Conservation (phyloP, 73 alveolate genomes). For the Durusdinium trenchii region DNA sequence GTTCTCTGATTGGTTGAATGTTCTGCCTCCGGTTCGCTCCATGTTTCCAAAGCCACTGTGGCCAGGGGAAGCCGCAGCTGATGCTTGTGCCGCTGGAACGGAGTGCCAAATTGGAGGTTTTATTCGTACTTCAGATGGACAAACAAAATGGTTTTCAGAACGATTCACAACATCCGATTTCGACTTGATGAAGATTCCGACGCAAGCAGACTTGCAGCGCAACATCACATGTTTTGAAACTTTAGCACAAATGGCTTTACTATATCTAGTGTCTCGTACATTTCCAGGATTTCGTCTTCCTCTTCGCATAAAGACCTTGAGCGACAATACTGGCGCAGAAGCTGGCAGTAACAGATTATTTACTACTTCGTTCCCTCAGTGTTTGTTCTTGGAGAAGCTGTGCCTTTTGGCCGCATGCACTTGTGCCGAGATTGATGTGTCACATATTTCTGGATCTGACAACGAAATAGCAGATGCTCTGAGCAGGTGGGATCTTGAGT, state of each 20-base stretch:
- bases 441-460: neutral
- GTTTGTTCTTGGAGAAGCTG: no score
- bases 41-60: neutral
- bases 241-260: neutral
- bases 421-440: neutral
- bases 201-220: neutral
- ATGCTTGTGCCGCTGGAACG: conserved; percentile 1
- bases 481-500: no score
- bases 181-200: neutral
- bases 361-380: neutral
- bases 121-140: neutral
- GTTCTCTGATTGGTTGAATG: neutral
- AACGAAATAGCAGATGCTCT: neutral
- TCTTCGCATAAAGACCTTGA: neutral
- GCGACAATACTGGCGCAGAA: neutral
- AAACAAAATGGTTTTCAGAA: neutral
- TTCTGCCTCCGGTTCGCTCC: neutral
- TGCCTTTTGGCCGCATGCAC: neutral
- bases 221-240: neutral
- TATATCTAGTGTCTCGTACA: neutral
- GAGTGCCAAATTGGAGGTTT: neutral
- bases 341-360: neutral
- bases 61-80: neutral
- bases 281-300: neutral
- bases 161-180: neutral